Conservation (phyloP, 2,329 filamentous ascomycete genomes). For the Aspergillus felis region DNA sequence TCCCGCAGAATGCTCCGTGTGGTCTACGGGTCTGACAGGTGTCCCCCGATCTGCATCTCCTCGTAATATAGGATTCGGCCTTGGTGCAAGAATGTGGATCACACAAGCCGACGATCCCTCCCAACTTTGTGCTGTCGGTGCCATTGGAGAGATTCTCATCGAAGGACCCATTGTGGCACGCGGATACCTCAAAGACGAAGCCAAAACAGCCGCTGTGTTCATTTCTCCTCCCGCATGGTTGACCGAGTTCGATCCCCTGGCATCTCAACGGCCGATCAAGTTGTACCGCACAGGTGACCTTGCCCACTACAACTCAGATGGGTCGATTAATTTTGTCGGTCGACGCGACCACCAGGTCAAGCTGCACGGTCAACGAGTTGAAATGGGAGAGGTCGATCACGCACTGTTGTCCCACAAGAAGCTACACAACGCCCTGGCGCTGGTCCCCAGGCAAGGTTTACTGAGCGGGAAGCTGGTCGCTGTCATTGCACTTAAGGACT, state of each 20-base stretch:
- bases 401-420: not conserved
- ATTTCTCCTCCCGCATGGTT: constrained; percentile 20
- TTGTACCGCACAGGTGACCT: constrained; percentile 31
- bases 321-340: constrained; percentile 43
- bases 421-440: not conserved
- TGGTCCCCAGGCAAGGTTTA: not conserved
- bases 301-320: constrained; percentile 30
- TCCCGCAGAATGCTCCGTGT: constrained; percentile 11
- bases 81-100: constrained; percentile 37
- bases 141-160: constrained; percentile 37
- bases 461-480: not conserved
- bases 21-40: constrained; percentile 11
- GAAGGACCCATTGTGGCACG: constrained; percentile 28
- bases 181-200: constrained; percentile 19
- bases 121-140: constrained; percentile 33
- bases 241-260: not conserved
- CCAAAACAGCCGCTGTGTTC: constrained; percentile 18
- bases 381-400: constrained; percentile 48
- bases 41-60: not conserved
- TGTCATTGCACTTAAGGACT: not conserved
- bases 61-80: constrained; percentile 25
- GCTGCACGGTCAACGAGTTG: constrained; percentile 62
- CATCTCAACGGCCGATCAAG: constrained; percentile 6
- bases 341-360: constrained; percentile 65
- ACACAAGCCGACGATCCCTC: constrained; percentile 33